phyloP scores from a whole-genome alignment of 2,329 filamentous ascomycete genomes.

The Fusarium zealandicum region DNA sequence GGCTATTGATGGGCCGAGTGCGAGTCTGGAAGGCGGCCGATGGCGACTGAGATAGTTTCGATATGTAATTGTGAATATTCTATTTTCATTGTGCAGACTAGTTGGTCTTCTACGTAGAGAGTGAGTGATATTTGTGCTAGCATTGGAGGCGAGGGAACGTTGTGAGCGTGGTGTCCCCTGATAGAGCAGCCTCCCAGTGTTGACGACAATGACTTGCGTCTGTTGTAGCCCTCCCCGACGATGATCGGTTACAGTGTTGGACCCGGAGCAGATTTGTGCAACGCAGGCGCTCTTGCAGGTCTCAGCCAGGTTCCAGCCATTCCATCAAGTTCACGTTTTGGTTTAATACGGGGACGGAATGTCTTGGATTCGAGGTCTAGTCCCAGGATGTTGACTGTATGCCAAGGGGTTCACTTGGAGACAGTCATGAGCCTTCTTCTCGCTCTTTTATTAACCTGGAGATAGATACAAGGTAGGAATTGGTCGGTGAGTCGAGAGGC shows the following conservation, averaged over 20 bases:
- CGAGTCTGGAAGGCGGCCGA: constrained; percentile 24
- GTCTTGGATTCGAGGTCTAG: constrained; percentile 10
- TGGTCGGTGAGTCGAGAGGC: too few species aligned
- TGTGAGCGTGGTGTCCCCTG: too few species aligned
- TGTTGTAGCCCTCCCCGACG: background rate
- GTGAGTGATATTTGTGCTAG: too few species aligned
- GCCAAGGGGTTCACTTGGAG: background rate
- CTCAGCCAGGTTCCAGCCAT: constrained; percentile 19
- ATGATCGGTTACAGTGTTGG: background rate
- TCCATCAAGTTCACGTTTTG: constrained; percentile 2
- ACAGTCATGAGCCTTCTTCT: background rate
- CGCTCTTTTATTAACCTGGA: background rate
- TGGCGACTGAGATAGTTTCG: constrained; percentile 13
- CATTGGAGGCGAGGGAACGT: too few species aligned
- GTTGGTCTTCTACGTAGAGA: background rate
- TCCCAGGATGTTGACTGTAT: background rate
- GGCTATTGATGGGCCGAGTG: constrained; percentile 8
- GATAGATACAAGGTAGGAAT: too few species aligned
- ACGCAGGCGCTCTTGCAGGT: constrained; percentile 11
- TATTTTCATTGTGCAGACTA: background rate
- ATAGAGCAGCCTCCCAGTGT: too few species aligned
- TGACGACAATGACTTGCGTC: too few species aligned
- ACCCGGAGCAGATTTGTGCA: constrained; percentile 4
- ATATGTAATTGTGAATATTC: constrained; percentile 23
- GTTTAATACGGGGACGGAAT: background rate